Evolutionary conservation across 1,139 yeast genomes (phyloP), one percentile per base, ranked within the genome.

Genomic region (Lodderomyces oxycetoniae): DNA sequence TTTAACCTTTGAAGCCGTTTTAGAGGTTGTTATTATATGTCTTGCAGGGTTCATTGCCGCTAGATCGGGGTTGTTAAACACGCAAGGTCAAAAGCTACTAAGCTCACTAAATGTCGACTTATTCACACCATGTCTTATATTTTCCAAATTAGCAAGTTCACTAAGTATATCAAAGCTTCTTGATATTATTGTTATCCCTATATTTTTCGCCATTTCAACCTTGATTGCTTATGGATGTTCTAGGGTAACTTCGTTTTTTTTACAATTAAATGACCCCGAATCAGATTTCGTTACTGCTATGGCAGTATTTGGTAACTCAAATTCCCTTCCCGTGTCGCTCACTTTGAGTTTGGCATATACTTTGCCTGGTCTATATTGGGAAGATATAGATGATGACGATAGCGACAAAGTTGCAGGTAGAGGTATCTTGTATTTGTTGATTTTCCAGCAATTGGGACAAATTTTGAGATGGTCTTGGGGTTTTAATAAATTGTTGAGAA

Each of bases 381-480:
- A 79, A 34, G 83, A 78, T 42, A 63, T 83, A 27, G 73, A 68
- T 4, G 71, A 73, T 46, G 95, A 85, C 50, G 62, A 70, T 19
- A 61, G 77, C 12, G 91, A 83, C 46, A 76, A 76, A 46, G 79
- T 85, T 32, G 93, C 93, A 0, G 77, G 87, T 3, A 68, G 95
- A 41, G 95, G 94, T 30, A 78, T 85, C 34, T 64, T 85, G 36
- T 85, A 85, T 55, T 63, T 85, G 46, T 62, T 85, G 39, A 79
- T 85, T 33, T 85, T 85, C 59, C 94, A 85, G 61, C 95, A 85
- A 54, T 67, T 85, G 51, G 94, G 94, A 26, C 94, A 84, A 59
- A 72, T 84, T 48, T 64, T 85, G 39, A 67, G 95, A 42, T 85
- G 95, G 95, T 81, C 91, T 3, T 85, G 94, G 93, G 95, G 95